Base-by-base conservation (phyloP, 2,329 filamentous ascomycete genomes). In the Huntiella omanensis region DNA sequence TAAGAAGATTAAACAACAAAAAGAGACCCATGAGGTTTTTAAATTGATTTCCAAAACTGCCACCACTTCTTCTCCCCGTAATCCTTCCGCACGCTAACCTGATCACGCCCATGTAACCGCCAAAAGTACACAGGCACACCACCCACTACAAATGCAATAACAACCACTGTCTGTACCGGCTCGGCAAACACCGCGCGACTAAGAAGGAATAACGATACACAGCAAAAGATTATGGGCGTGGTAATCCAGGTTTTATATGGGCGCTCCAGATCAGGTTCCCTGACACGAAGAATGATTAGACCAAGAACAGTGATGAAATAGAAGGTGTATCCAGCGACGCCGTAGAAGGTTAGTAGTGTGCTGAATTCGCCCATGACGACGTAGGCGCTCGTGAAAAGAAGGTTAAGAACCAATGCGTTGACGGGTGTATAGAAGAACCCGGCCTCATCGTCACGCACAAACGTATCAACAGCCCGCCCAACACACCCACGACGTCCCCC, bases 191-290 rank as follows among this genome's bases (percentile, higher is more conserved):
- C 77, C 3, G 87, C 86, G 43, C 91, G 71, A 57, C 78, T 87
- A 37, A 98, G 72, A 53, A 98, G 62, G 58, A 98, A 98, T 53
- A 98, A 62, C 59, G 84, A 93, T 35, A 98, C 91, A 58, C 91
- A 98, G 70, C 91, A 98, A 60, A 98, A 98, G 48, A 95, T 88
- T 53, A 98, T 88, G 8, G 91, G 91, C 2, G 91, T 98, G 1
- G 80, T 81, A 57, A 98, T 94, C 91, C 88, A 98, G 3, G 87
- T 94, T 59, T 77, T 80, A 63, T 98, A 98, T 1, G 91, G 88
- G 19, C 91, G 67, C 60, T 95, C 86, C 40, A 98, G 70, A 51
- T 79, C 69, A 3, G 91, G 91, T 60, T 98, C 91, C 51, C 73
- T 74, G 28, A 96, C 84, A 28, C 91, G 73, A 51, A 98, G 68